Percentiles rank a stretch among this genome's conserved stretches.
Conservation (phyloP, 2,329 filamentous ascomycete species). For the Arthrinium puccinioides region DNA sequence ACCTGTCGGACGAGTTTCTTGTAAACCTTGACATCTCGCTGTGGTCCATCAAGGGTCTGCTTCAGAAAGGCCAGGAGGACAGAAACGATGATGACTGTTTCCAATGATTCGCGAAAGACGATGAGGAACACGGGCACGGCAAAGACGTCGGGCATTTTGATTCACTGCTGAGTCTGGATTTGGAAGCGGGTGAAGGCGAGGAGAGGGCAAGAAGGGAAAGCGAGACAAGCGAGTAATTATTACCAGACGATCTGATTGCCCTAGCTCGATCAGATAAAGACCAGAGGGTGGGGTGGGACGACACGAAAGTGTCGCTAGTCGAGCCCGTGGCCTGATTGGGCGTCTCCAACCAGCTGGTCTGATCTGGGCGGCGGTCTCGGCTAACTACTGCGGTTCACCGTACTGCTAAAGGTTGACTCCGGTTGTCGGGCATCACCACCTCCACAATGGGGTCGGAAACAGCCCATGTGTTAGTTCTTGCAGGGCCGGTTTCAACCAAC, state of each 20-base stretch:
- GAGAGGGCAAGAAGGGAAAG: not conserved
- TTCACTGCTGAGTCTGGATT: not conserved
- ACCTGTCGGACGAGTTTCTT: conserved; percentile 62
- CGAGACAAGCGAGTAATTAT: too few relatives aligned
- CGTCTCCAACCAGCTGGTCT: too few relatives aligned
- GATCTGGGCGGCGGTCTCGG: too few relatives aligned
- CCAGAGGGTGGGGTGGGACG: too few relatives aligned
- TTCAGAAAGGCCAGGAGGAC: conserved; percentile 83
- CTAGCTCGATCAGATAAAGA: not conserved
- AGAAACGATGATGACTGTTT: conserved; percentile 78
- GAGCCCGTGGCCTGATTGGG: too few relatives aligned
- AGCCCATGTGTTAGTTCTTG: too few relatives aligned
- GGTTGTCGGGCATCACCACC: too few relatives aligned
- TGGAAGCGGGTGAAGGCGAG: not conserved
- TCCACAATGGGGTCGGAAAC: too few relatives aligned
- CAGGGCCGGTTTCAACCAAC: too few relatives aligned
- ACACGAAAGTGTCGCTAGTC: too few relatives aligned
- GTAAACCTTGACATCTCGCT: conserved; percentile 53
- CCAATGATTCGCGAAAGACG: conserved; percentile 73
- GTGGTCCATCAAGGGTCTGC: conserved; percentile 62
- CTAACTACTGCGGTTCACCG: too few relatives aligned
- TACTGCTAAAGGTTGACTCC: too few relatives aligned
- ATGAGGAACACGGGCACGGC: conserved; percentile 66
- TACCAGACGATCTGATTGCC: not conserved
- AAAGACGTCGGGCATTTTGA: conserved; percentile 14